These are phyloP conservation scores for Phycomyces blakesleeanus DNA, from an alignment of 192 early-diverging fungal genomes.

Conservation along the genomic window DNA sequence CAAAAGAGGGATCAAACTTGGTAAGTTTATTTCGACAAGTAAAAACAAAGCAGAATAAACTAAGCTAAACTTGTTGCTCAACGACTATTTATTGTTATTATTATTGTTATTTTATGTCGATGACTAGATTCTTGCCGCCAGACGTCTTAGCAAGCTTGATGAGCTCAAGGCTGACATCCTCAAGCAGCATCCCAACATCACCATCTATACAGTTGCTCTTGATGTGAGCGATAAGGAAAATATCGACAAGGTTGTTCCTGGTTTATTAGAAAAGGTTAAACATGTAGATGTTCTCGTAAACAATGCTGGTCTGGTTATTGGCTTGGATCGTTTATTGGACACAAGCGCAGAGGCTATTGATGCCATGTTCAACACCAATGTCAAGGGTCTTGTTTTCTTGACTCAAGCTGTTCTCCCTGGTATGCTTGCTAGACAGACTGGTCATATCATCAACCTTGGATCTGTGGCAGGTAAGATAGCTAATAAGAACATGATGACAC, in stretches of 20 bases:
- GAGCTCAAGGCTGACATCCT: constrained; percentile 48
- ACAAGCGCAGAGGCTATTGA: constrained; percentile 24
- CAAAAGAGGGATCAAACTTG: constrained; percentile 55
- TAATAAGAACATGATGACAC: neutral
- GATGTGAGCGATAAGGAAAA: constrained; percentile 65
- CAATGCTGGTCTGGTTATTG: constrained; percentile 77
- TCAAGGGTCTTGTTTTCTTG: constrained; percentile 82
- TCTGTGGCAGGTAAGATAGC: constrained; percentile 60
- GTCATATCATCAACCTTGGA: constrained; percentile 84
- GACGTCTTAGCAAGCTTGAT: constrained; percentile 62
- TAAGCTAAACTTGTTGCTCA: too few relatives aligned
- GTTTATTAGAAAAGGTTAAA: constrained; percentile 53
- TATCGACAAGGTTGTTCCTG: constrained; percentile 42
- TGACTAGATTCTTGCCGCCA: constrained; percentile 52
- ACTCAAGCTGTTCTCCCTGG: constrained; percentile 74
- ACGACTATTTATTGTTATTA: too few relatives aligned
- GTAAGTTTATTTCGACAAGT: constrained; percentile 28
- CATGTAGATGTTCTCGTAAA: constrained; percentile 83
- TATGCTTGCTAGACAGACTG: constrained; percentile 66
- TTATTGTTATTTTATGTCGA: neutral
- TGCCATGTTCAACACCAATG: constrained; percentile 73
- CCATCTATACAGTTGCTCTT: constrained; percentile 58
- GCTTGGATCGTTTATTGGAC: constrained; percentile 52
- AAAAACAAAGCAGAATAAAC: too few relatives aligned
- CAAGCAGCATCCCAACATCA: constrained; percentile 42